Percentiles rank a stretch among this genome's conserved stretches.
Conservation (phyloP, 768 basidiomycete species). For the Pisolithus orientalis region DNA sequence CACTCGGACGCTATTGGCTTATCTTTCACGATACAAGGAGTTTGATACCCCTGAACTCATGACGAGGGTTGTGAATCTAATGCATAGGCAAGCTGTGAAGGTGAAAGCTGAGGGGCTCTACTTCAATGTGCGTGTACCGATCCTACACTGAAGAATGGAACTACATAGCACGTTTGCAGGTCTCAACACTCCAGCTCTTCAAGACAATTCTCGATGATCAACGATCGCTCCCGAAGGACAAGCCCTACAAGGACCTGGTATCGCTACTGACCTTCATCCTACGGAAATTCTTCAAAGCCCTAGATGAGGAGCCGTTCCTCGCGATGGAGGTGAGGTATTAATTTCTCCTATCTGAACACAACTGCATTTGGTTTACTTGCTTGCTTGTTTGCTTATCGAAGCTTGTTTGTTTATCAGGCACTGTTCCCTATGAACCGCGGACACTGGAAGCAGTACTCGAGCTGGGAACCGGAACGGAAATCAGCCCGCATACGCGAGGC, state of each 20-base stretch:
- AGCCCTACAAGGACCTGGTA: conserved; percentile 77
- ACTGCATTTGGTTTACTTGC: conserved; percentile 1
- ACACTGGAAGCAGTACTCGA: conserved; percentile 81
- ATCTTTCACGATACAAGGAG: conserved; percentile 79
- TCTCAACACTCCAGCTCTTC: conserved; percentile 85
- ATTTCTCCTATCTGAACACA: conserved; percentile 17
- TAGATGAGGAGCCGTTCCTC: conserved; percentile 79
- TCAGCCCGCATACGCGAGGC: conserved; percentile 26
- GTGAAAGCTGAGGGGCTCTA: conserved; percentile 92
- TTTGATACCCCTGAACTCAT: conserved; percentile 72
- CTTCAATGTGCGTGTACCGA: conserved; percentile 66
- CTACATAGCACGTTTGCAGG: conserved; percentile 43
- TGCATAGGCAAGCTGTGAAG: conserved; percentile 87
- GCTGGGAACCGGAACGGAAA: conserved; percentile 56
- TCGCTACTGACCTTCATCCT: conserved; percentile 81
- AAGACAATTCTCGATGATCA: conserved; percentile 79
- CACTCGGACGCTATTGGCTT: conserved; percentile 74
- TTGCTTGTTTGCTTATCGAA: conserved; percentile 14
- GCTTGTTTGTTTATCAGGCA: conserved; percentile 39
- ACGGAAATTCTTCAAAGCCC: conserved; percentile 90
- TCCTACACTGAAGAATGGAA: neutral
- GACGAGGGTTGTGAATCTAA: conserved; percentile 81
- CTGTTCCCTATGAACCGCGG: conserved; percentile 89
- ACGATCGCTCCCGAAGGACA: conserved; percentile 69
- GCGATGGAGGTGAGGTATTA: conserved; percentile 70